These are phyloP conservation scores for Rhizophagus clarus DNA, from an alignment of 192 early-diverging fungal genomes.

Conservation along the genomic window DNA sequence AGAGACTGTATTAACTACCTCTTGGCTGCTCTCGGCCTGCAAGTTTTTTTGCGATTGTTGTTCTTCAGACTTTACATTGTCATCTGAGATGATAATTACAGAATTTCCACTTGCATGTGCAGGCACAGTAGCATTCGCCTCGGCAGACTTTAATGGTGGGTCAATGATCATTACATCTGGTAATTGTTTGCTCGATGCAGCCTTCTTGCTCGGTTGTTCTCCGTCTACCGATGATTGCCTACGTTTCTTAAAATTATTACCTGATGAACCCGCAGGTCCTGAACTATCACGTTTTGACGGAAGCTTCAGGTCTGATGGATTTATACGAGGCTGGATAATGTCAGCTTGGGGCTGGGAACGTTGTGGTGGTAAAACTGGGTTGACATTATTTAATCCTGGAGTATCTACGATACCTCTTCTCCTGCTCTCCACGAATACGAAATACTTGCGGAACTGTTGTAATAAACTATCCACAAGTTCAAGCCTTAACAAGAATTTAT, in stretches of 20 bases:
- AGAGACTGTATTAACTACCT: neutral
- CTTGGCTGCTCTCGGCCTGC: neutral
- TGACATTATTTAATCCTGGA: neutral
- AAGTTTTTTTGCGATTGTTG: neutral
- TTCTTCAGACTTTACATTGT: neutral
- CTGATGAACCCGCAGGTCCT: neutral
- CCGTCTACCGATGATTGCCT: neutral
- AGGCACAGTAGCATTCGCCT: neutral
- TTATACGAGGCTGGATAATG: neutral
- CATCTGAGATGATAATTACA: neutral
- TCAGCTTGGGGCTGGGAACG: neutral
- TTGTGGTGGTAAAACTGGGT: neutral
- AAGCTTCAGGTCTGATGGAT: neutral
- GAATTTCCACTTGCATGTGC: neutral
- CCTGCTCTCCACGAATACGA: neutral
- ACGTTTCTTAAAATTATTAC: neutral
- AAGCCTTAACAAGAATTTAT: neutral
- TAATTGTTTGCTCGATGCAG: neutral
- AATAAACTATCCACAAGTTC: conserved; percentile 8
- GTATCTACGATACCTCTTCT: conserved; percentile 7
- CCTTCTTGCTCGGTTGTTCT: neutral
- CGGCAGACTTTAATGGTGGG: neutral
- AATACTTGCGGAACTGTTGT: conserved; percentile 11
- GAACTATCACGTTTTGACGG: neutral
- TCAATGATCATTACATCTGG: neutral